Evolutionary conservation across 73 alveolate genomes (phyloP), one percentile per base, ranked within the genome.

Genomic region (Tetrahymena malaccensis): DNA sequence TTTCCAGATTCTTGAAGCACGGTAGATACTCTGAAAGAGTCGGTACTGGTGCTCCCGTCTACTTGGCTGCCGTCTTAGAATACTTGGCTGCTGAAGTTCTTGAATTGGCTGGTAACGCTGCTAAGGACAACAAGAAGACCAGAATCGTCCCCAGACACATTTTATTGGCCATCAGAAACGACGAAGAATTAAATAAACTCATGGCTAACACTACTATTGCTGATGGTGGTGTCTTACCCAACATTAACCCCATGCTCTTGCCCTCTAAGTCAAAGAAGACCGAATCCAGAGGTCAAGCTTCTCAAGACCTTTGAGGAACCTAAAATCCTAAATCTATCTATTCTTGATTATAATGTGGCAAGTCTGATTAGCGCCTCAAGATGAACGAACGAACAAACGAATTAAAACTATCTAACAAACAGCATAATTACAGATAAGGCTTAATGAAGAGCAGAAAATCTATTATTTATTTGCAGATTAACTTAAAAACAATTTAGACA

Each of bases 21-120:
- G 99, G 99, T 56, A 96, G 97, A 95, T 98, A 98, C 96, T 96
- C 99, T 84, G 99, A 98, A 85, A 97, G 99, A 97, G 97, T 98
- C 57, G 98, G 98, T 43, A 98, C 98, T 43, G 99, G 99, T 33
- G 98, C 99, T 44, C 99, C 99, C 85, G 99, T 98, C 85, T 97
- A 96, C 95, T 94, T 96, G 33, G 98, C 99, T 55, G 99, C 98
- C 93, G 98, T 96, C 93, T 94, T 97, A 55, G 98, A 97, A 95
- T 97, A 97, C 95, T 94, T 97, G 96, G 97, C 98, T 93, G 99
- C 98, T 96, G 99, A 97, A 94, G 98, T 97, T n/a, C 96, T 97
- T 44, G 99, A 97, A 94, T 96, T 97, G 50, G 98, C 99, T 31
- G 99, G 98, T 58, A 97, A 97, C 94, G 99, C 98, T 44, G 98